These are phyloP conservation scores for Scheffersomyces lignosus DNA, from an alignment of 805 yeast genomes.

Conservation along the genomic window DNA sequence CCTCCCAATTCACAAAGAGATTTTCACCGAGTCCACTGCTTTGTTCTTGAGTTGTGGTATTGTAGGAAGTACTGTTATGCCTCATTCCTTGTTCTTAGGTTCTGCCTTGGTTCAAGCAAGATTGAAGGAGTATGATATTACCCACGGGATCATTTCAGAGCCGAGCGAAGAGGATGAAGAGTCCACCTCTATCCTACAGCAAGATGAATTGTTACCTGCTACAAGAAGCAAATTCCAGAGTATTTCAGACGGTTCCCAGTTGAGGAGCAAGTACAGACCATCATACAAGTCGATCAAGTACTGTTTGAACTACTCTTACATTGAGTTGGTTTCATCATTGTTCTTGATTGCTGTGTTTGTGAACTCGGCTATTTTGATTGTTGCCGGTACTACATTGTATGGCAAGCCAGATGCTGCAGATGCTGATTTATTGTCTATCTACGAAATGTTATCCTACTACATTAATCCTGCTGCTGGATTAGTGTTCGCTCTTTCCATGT, in stretches of 20 bases:
- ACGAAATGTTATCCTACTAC: conserved; percentile 43
- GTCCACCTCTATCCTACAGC: conserved; percentile 1
- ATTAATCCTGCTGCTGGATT: conserved; percentile 47
- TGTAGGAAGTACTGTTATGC: conserved; percentile 50
- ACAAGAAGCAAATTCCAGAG: conserved; percentile 18
- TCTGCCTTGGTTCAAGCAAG: conserved; percentile 46
- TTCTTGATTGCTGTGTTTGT: conserved; percentile 46
- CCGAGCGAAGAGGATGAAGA: conserved; percentile 7
- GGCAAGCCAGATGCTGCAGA: conserved; percentile 47
- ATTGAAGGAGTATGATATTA: conserved; percentile 40
- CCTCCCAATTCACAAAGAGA: conserved; percentile 49
- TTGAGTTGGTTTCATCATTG: conserved; percentile 40
- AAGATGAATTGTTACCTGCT: conserved; percentile 12
- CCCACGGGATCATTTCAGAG: conserved; percentile 24
- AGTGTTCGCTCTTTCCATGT: conserved; percentile 46
- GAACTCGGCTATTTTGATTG: conserved; percentile 45
- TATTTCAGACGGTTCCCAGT: conserved; percentile 29
- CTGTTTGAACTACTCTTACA: conserved; percentile 40
- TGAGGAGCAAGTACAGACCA: conserved; percentile 37
- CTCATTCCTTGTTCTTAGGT: conserved; percentile 45
- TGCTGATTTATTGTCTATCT: conserved; percentile 46
- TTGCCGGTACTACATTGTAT: conserved; percentile 42
- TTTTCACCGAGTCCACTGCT: conserved; percentile 37
- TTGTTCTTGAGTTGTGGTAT: conserved; percentile 45
- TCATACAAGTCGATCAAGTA: conserved; percentile 42